Evolutionary conservation across 2,329 filamentous ascomycete species (phyloP), one percentile per base, ranked within the genome.

Genomic region (Sporothrix luriei): DNA sequence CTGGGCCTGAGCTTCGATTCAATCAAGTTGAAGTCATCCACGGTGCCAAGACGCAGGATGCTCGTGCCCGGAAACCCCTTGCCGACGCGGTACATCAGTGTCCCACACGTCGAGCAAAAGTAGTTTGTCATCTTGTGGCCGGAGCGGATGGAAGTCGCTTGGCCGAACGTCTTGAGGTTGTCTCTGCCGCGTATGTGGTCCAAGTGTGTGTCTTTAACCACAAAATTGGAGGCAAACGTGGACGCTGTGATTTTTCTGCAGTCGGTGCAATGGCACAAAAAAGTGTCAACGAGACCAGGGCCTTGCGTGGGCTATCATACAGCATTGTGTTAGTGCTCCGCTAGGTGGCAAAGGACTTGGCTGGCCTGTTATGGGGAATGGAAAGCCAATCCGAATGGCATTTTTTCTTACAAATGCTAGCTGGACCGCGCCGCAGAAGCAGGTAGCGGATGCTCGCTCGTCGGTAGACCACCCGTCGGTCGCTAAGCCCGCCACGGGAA

Each of bases 191-290:
- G 84, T 0, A 85, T 11, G 73, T 87, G 82, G 61, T 75, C 80
- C 0, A 88, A 73, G 69, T 82, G 70, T 0, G 75, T 74, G 74
- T 86, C 80, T 13, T 74, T 72, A 52, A 88, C 76, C 70, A 80
- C 80, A 74, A 89, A 87, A 77, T 87, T 88, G 68, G 85, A 84
- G 2, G 85, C 83, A 77, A 87, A 88, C 84, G 88, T 87, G 0
- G 86, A 87, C 0, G 86, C 85, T 0, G 85, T 88, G 71, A 90
- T 80, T 74, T 90, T 90, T 74, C 80, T 85, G 77, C 86, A 89
- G 77, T 90, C 87, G 46, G 78, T 76, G 76, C 87, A 90, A 78
- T 89, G 81, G 78, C 87, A 90, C 73, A 88, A 74, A 74, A 88
- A 88, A 5, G 79, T 82, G 71, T 78, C 77, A 21, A 84, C 71